Evolutionary conservation across 2,329 filamentous ascomycete genomes (phyloP).

Genomic region (Ascochyta fabae): DNA sequence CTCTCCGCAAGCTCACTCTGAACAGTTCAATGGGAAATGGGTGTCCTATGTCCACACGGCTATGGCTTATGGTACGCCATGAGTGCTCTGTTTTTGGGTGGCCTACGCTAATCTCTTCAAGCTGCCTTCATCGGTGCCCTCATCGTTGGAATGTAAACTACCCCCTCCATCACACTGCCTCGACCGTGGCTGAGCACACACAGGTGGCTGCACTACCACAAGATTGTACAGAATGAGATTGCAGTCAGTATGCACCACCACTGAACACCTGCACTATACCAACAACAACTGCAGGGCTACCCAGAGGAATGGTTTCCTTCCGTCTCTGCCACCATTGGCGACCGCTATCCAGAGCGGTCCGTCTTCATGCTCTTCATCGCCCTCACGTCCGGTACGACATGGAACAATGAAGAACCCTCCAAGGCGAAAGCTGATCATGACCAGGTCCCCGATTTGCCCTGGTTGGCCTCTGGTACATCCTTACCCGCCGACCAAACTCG

Average conservation of each 20-base stretch:
- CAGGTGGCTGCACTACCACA: slow-evolving; percentile 83
- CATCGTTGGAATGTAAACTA: slow-evolving; percentile 67
- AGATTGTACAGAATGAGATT: slow-evolving; percentile 97
- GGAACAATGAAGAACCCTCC: background rate
- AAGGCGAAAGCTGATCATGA: slow-evolving; percentile 14
- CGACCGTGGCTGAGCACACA: slow-evolving; percentile 29
- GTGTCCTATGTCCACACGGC: slow-evolving; percentile 86
- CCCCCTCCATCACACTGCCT: slow-evolving; percentile 10
- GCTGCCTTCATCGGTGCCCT: slow-evolving; percentile 88
- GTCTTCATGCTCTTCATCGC: slow-evolving; percentile 98
- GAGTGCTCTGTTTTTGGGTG: background rate
- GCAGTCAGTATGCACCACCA: slow-evolving; percentile 58
- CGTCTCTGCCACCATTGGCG: slow-evolving; percentile 94
- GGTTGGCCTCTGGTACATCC: slow-evolving; percentile 88
- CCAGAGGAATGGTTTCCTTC: slow-evolving; percentile 97
- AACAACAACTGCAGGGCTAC: slow-evolving; percentile 45
- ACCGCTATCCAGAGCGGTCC: slow-evolving; percentile 94
- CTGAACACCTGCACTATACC: slow-evolving; percentile 1
- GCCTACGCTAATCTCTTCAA: slow-evolving; percentile 44
- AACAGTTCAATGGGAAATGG: slow-evolving; percentile 82
- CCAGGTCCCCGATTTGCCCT: slow-evolving; percentile 89
- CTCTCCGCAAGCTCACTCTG: slow-evolving; percentile 39
- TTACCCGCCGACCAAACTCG: slow-evolving; percentile 78
- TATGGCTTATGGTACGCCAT: slow-evolving; percentile 72
- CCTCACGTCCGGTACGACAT: slow-evolving; percentile 77